phyloP scores from a whole-genome alignment of 345 rosid species.

The Citrus australasica region DNA sequence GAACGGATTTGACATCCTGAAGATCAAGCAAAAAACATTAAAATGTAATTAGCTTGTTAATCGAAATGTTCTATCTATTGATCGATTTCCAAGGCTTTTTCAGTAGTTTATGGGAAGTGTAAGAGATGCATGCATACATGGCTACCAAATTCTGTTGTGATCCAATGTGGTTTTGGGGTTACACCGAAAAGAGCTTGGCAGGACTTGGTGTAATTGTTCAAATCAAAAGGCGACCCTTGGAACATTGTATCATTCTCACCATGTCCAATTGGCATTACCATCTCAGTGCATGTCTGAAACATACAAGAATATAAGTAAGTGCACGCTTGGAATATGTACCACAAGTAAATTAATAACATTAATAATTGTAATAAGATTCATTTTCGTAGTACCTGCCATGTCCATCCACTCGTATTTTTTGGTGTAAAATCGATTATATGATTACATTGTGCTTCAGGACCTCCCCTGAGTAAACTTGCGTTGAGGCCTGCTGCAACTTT shows the following conservation, averaged over 20 bases:
- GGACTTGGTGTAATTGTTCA: neutral
- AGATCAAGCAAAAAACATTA: neutral
- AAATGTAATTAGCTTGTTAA: no score
- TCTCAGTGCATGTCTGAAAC: slow-evolving; percentile 25
- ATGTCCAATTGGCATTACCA: slow-evolving; percentile 15
- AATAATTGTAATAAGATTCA: neutral
- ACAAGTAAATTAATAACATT: no score
- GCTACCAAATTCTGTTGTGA: slow-evolving; percentile 35
- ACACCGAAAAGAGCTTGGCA: slow-evolving; percentile 10
- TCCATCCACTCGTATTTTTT: slow-evolving; percentile 29
- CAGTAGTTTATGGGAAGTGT: neutral
- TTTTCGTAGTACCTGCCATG: slow-evolving; percentile 34
- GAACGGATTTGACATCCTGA: slow-evolving; percentile 42
- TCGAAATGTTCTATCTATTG: no score
- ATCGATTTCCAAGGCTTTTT: no score
- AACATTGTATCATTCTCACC: slow-evolving; percentile 28
- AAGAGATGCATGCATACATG: slow-evolving; percentile 20
- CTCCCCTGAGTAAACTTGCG: neutral
- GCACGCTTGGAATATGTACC: no score
- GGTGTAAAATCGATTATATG: neutral
- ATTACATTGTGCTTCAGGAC: neutral
- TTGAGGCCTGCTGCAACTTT: slow-evolving; percentile 20
- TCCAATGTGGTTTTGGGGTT: slow-evolving; percentile 24
- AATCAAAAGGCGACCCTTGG: slow-evolving; percentile 18
- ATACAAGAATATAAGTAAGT: neutral